Percentiles rank a stretch among this genome's conserved stretches.
Evolutionary conservation across 192 early-diverging fungal species (phyloP).

Genomic region (Piromyces finnis): DNA sequence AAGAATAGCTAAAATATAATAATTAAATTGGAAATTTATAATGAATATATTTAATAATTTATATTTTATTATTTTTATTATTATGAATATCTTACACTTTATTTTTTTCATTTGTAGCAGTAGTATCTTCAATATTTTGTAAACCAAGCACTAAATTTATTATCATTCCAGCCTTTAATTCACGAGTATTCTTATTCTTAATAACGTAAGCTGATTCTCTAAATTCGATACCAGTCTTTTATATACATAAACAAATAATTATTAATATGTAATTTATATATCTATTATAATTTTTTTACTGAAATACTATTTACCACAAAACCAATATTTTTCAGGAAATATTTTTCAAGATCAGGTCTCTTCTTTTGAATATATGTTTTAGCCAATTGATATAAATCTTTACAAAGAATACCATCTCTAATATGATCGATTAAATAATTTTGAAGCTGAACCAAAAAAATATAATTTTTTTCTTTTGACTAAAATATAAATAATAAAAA

Average conservation of each 20-base stretch:
- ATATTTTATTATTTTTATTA: not conserved
- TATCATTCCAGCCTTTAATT: constrained; percentile 64
- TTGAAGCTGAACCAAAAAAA: constrained; percentile 74
- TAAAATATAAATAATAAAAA: no score
- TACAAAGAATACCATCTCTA: constrained; percentile 52
- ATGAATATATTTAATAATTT: no score
- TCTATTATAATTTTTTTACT: no score
- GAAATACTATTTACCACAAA: constrained; percentile 51
- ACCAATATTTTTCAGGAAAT: constrained; percentile 77
- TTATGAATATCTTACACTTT: constrained; percentile 25
- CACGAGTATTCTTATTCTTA: constrained; percentile 42
- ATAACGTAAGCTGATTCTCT: constrained; percentile 67
- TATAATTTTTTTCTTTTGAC: constrained; percentile 81
- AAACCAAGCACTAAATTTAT: constrained; percentile 73
- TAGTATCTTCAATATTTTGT: constrained; percentile 59
- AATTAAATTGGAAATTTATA: no score
- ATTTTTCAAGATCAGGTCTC: constrained; percentile 65
- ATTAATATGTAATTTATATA: no score
- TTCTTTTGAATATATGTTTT: constrained; percentile 48
- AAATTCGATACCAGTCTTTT: constrained; percentile 81
- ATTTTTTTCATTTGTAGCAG: constrained; percentile 44
- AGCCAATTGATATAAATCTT: constrained; percentile 57
- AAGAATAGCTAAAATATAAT: constrained; percentile 42
- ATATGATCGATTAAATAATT: constrained; percentile 23
- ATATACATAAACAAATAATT: no score